Conservation (phyloP, 2,329 filamentous ascomycete species). For the Talaromyces amestolkiae region DNA sequence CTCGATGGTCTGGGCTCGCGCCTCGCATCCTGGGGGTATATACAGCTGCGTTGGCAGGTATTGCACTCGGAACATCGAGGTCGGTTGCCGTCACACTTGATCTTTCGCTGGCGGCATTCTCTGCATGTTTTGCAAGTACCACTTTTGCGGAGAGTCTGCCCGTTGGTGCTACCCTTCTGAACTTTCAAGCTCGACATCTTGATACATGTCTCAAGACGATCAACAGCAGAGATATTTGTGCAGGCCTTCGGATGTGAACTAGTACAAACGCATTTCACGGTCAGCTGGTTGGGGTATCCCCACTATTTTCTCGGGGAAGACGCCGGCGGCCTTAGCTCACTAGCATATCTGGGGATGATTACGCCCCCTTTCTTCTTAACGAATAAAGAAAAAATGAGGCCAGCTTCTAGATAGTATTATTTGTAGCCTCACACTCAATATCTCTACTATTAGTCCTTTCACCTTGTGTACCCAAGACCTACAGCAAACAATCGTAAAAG, state of each 20-base stretch:
- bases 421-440: not conserved
- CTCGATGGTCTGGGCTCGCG: not conserved
- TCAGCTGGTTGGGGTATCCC: not conserved
- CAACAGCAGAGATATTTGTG: not conserved
- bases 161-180: not conserved
- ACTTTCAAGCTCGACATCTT: not conserved
- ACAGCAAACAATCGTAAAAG: not conserved
- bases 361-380: not conserved
- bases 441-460: not conserved
- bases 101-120: slow-evolving; percentile 38
- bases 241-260: not conserved
- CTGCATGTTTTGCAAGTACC: slow-evolving; percentile 29
- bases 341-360: not conserved
- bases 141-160: not conserved
- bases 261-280: not conserved
- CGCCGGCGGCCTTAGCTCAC: not conserved
- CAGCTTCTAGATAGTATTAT: too few relatives aligned
- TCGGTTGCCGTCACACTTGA: slow-evolving; percentile 36
- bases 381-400: not conserved
- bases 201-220: not conserved
- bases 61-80: slow-evolving; percentile 35
- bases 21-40: slow-evolving; percentile 36
- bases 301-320: not conserved
- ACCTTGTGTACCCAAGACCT: not conserved
- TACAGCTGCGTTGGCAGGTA: slow-evolving; percentile 29